Evolutionary conservation across 306 rosid genomes (phyloP).

Genomic region (Fagus crenata): DNA sequence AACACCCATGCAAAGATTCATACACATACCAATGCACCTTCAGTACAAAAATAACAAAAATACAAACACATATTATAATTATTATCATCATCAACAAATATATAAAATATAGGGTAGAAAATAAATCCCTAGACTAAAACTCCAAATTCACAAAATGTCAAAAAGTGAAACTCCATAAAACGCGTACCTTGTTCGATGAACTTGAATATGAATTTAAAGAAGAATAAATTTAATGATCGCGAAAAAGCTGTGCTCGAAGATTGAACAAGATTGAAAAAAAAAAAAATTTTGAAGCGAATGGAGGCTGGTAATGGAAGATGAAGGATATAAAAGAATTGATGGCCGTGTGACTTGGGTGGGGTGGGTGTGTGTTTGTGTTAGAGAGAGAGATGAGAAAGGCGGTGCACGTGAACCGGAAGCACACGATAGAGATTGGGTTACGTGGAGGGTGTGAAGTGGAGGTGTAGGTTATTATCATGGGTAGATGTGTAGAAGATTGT

Average conservation of each 20-base stretch:
- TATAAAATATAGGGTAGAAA: background rate
- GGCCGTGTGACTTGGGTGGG: constrained; percentile 43
- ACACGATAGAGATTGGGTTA: constrained; percentile 16
- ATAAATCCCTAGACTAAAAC: no score
- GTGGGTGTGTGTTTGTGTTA: constrained; percentile 3
- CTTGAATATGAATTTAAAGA: background rate
- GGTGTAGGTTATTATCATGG: background rate
- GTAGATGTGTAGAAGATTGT: background rate
- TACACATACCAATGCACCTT: constrained; percentile 21
- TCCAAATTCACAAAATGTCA: no score
- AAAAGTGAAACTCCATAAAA: background rate
- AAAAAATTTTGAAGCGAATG: constrained; percentile 13
- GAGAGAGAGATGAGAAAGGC: constrained; percentile 26
- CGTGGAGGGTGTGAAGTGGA: constrained; percentile 8
- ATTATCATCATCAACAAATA: background rate
- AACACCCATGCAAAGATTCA: constrained; percentile 32
- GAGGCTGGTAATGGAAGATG: constrained; percentile 12
- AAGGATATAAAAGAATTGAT: constrained; percentile 23
- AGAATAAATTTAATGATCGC: background rate
- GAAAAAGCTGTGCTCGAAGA: background rate
- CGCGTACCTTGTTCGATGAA: constrained; percentile 21
- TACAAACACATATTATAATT: background rate
- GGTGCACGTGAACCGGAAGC: constrained; percentile 27
- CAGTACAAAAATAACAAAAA: background rate
- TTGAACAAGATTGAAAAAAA: constrained; percentile 1